Conservation (phyloP, 345 rosid species). For the Dimocarpus longan region DNA sequence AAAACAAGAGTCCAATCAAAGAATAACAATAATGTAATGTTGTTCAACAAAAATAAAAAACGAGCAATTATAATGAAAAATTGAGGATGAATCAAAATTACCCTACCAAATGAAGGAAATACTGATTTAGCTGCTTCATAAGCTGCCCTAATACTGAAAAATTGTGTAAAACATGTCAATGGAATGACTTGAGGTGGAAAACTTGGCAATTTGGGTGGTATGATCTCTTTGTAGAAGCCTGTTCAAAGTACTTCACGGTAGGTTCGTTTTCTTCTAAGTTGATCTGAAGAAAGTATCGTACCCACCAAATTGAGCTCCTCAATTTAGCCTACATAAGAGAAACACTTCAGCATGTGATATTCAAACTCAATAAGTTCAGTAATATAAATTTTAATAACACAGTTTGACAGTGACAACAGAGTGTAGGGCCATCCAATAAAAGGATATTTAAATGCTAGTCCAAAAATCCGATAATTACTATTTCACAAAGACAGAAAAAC, state of each 20-base stretch:
- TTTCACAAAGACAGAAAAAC: not conserved
- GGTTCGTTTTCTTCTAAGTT: slow-evolving; percentile 48
- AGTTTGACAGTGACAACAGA: not conserved
- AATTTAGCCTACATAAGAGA: slow-evolving; percentile 45
- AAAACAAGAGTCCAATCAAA: not conserved
- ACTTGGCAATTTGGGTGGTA: slow-evolving; percentile 48
- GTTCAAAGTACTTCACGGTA: slow-evolving; percentile 46
- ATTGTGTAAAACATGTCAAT: slow-evolving; percentile 23
- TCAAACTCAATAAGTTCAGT: not conserved
- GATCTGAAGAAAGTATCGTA: slow-evolving; percentile 36
- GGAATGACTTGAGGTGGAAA: slow-evolving; percentile 47
- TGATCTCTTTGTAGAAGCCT: slow-evolving; percentile 40
- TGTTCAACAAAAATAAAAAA: slow-evolving; percentile 6
- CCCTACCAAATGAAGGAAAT: not conserved
- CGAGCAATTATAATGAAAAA: not conserved
- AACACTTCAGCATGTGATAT: slow-evolving; percentile 5
- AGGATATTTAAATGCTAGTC: not conserved
- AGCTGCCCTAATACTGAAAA: not conserved
- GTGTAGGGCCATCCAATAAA: not conserved
- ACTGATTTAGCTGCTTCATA: slow-evolving; percentile 9
- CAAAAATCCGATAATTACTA: not conserved
- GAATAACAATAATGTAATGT: slow-evolving; percentile 12
- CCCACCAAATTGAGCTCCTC: slow-evolving; percentile 54
- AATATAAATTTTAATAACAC: not conserved
- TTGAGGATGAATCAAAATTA: slow-evolving; percentile 7